Evolutionary conservation across 768 basidiomycete genomes (phyloP).

Genomic region (Pulveroboletus sp.): DNA sequence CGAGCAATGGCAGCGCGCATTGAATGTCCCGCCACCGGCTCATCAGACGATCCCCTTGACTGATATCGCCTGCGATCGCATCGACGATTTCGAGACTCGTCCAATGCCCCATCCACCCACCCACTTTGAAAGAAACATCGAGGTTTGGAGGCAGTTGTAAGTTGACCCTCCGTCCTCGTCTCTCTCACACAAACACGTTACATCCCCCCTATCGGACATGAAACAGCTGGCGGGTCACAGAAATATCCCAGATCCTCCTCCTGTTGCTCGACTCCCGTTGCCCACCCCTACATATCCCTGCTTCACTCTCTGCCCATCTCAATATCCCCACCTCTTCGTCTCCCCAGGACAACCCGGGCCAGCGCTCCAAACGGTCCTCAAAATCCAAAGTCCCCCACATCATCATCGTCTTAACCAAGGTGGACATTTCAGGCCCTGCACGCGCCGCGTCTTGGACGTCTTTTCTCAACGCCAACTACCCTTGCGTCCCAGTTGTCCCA

Average conservation of each 20-base stretch:
- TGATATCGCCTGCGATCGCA: neutral
- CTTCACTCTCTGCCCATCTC: conserved; percentile 69
- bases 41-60: conserved; percentile 3
- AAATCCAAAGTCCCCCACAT: conserved; percentile 21
- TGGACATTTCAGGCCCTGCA: conserved; percentile 72
- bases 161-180: conserved; percentile 26
- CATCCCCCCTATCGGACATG: neutral
- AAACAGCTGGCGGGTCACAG: conserved; percentile 85
- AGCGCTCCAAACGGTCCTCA: conserved; percentile 34
- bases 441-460: conserved; percentile 62
- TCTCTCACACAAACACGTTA: neutral
- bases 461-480: conserved; percentile 52
- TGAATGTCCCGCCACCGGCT: conserved; percentile 2
- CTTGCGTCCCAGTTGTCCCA: conserved; percentile 56
- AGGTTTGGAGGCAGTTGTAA: conserved; percentile 92
- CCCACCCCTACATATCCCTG: conserved; percentile 81
- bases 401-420: conserved; percentile 82
- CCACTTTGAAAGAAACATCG: conserved; percentile 84
- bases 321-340: conserved; percentile 7
- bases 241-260: conserved; percentile 84
- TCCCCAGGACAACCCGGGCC: neutral
- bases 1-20: conserved; percentile 42
- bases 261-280: conserved; percentile 87
- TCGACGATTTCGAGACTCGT: conserved; percentile 14
- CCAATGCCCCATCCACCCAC: conserved; percentile 61